Conservation (phyloP, 805 yeast genomes). For the Clavispora phyllophila region DNA sequence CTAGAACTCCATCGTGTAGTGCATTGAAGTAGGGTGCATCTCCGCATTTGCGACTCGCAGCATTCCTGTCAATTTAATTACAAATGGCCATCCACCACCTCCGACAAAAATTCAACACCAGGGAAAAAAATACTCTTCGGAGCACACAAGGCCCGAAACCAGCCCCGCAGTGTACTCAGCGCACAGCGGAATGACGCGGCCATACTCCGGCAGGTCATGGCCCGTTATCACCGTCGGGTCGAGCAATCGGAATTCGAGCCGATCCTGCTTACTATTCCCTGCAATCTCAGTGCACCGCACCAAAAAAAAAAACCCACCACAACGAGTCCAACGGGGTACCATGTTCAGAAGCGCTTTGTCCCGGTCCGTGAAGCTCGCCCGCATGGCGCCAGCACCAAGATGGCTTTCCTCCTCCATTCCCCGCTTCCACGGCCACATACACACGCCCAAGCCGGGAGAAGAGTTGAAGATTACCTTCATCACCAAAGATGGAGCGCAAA, state of each 20-base stretch:
- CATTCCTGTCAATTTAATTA: no score
- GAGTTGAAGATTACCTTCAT: conserved; percentile 79
- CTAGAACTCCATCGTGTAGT: no score
- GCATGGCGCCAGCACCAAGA: neutral
- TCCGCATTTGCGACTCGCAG: no score
- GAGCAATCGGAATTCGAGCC: neutral
- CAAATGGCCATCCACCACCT: no score
- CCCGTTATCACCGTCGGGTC: neutral
- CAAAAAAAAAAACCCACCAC: neutral
- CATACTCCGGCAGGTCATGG: no score
- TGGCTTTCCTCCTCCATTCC: conserved; percentile 1
- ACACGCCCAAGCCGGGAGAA: conserved; percentile 90
- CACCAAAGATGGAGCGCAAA: conserved; percentile 84
- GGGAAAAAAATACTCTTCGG: no score
- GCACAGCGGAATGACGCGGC: no score
- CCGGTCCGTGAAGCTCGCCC: neutral
- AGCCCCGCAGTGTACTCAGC: no score
- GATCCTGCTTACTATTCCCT: conserved; percentile 6
- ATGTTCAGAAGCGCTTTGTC: neutral
- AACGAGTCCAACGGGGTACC: neutral
- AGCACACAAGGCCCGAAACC: no score
- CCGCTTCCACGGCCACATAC: conserved; percentile 73
- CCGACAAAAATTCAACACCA: neutral
- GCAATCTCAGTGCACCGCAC: conserved; percentile 4
- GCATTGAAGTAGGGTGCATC: no score